Percentiles rank a stretch among this genome's conserved stretches.
These are phyloP conservation scores for Termitomyces sp. DNA, from an alignment of 768 basidiomycete species.

Conservation along the genomic window DNA sequence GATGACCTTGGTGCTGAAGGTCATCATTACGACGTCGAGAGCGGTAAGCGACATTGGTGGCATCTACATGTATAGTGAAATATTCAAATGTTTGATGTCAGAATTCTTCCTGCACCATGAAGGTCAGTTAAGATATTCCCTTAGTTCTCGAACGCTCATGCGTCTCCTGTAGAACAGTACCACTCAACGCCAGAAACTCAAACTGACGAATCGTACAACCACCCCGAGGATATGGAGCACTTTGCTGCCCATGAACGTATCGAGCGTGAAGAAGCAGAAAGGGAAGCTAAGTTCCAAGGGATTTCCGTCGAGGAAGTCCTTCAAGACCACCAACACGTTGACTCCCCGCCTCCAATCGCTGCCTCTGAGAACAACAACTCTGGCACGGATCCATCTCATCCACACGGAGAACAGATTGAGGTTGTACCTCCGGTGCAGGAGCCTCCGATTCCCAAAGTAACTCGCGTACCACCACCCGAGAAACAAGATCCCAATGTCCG, in stretches of 20 bases:
- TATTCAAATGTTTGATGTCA: conserved; percentile 17
- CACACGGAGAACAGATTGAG: conserved; percentile 30
- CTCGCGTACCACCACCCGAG: conserved; percentile 56
- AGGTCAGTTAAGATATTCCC: conserved; percentile 38
- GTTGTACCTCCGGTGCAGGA: conserved; percentile 19
- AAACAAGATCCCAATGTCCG: conserved; percentile 63
- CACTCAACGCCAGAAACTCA: conserved; percentile 98
- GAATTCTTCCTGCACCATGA: conserved; percentile 98
- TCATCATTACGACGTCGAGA: conserved; percentile 90
- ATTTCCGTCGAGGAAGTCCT: conserved; percentile 70
- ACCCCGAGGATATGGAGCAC: conserved; percentile 92
- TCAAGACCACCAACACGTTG: conserved; percentile 38
- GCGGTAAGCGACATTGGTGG: conserved; percentile 47
- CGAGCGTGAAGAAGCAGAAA: conserved; percentile 77
- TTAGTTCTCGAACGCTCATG: not conserved
- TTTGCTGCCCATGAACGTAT: conserved; percentile 86
- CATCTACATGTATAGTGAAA: not conserved
- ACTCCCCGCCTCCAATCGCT: conserved; percentile 7
- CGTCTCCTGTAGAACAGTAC: conserved; percentile 60
- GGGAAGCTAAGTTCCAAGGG: conserved; percentile 82
- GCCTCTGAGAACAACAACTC: conserved; percentile 2
- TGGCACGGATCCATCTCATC: conserved; percentile 17
- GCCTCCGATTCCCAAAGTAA: conserved; percentile 40
- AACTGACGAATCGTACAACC: conserved; percentile 89
- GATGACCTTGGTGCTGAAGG: conserved; percentile 83